These are phyloP conservation scores for Magnolia kwangsiensis DNA, from an alignment of 164 flowering plant genomes.

Conservation along the genomic window DNA sequence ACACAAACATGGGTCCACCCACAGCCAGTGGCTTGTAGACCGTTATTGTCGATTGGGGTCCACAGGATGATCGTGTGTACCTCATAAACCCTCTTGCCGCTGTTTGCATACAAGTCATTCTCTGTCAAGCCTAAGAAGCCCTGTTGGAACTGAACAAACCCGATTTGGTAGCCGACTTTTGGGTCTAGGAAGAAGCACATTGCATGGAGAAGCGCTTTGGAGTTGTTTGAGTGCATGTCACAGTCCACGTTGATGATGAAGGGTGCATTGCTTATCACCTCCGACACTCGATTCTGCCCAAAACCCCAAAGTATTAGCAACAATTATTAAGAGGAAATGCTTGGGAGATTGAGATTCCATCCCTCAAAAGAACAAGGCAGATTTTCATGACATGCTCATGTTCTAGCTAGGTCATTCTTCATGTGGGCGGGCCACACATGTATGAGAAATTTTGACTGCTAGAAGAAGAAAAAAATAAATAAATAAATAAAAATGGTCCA, in stretches of 20 bases:
- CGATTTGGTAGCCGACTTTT: constrained; percentile 14
- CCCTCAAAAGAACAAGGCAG: too few relatives aligned
- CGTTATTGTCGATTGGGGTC: too few relatives aligned
- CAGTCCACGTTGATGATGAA: constrained; percentile 30
- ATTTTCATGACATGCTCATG: too few relatives aligned
- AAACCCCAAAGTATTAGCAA: not conserved
- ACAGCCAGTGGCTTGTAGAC: too few relatives aligned
- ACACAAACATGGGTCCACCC: too few relatives aligned
- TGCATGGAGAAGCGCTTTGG: constrained; percentile 20
- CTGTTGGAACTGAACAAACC: constrained; percentile 31
- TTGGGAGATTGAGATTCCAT: too few relatives aligned
- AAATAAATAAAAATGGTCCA: too few relatives aligned
- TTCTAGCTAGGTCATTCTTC: too few relatives aligned
- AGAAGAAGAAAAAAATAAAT: too few relatives aligned
- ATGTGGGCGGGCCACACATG: too few relatives aligned
- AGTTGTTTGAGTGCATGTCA: constrained; percentile 33
- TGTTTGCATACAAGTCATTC: constrained; percentile 27
- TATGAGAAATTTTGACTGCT: too few relatives aligned
- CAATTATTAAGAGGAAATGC: not conserved
- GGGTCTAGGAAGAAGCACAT: constrained; percentile 29
- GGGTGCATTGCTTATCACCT: constrained; percentile 31
- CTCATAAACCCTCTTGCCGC: constrained; percentile 24
- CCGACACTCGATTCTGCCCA: constrained; percentile 27
- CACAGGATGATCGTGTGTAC: not conserved
- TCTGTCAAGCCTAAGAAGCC: constrained; percentile 19